These are phyloP conservation scores for Rhizopogon vulgaris DNA, from an alignment of 768 basidiomycete species.

Conservation along the genomic window DNA sequence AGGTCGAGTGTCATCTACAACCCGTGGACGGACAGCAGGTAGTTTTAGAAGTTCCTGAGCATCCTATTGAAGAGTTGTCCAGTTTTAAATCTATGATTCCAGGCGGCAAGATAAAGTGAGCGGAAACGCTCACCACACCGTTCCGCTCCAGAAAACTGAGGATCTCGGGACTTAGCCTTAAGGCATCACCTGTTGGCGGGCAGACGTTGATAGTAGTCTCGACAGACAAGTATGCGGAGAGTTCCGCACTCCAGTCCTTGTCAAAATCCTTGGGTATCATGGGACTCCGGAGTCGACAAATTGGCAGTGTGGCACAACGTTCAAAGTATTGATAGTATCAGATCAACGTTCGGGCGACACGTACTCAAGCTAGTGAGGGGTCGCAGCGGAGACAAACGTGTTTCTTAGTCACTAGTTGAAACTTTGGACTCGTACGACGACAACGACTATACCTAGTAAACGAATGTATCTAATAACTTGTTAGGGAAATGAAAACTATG, in stretches of 20 bases:
- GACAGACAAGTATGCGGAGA: constrained; percentile 3
- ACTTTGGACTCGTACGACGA: too few species aligned
- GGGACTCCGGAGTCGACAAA: neutral
- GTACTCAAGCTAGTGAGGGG: too few species aligned
- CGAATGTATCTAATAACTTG: too few species aligned
- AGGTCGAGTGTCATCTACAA: constrained; percentile 39
- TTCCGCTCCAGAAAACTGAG: constrained; percentile 27
- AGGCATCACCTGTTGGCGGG: constrained; percentile 10
- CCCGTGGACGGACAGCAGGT: constrained; percentile 27
- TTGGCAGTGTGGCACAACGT: too few species aligned
- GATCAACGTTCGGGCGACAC: too few species aligned
- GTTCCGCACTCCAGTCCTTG: neutral
- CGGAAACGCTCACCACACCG: constrained; percentile 22
- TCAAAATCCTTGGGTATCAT: neutral
- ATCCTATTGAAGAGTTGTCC: constrained; percentile 16
- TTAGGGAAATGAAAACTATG: too few species aligned
- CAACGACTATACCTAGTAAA: too few species aligned
- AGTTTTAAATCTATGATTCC: neutral
- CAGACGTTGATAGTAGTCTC: constrained; percentile 11
- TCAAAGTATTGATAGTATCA: too few species aligned
- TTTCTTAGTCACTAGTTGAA: too few species aligned
- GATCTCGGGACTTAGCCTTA: constrained; percentile 33
- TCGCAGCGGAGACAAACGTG: too few species aligned
- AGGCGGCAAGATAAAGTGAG: neutral
- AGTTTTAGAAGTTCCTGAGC: constrained; percentile 24